phyloP scores from a whole-genome alignment of 164 flowering plant species.

The Kalanchoe fedtschenkoi region DNA sequence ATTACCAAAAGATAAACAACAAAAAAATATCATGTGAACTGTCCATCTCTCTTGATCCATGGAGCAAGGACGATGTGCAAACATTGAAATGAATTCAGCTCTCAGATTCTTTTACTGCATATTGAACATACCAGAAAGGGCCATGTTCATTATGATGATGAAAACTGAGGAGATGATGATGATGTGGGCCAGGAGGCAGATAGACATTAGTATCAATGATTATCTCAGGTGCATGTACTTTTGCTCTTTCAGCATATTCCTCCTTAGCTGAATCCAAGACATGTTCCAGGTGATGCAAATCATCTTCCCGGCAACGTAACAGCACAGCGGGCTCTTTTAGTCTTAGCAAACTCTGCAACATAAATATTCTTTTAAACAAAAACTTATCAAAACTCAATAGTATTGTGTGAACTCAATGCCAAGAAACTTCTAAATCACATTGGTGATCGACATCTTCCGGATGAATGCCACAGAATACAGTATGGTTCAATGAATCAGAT shows the following conservation, averaged over 20 bases:
- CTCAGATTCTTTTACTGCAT: background rate
- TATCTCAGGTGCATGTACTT: conserved; percentile 71
- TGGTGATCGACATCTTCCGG: background rate
- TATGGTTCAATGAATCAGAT: background rate
- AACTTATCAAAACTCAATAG: background rate
- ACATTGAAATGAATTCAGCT: background rate
- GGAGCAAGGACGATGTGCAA: background rate
- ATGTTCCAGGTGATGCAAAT: conserved; percentile 47
- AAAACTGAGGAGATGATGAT: conserved; percentile 70
- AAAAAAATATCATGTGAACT: background rate
- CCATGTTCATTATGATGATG: conserved; percentile 53
- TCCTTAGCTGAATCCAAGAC: conserved; percentile 59
- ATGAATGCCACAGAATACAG: background rate
- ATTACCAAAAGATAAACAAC: background rate
- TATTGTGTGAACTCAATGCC: background rate
- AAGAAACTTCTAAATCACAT: background rate
- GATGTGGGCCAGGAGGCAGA: conserved; percentile 76
- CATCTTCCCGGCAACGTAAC: conserved; percentile 76
- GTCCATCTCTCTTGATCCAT: no score
- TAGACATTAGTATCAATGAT: conserved; percentile 39
- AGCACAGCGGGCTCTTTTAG: conserved; percentile 87
- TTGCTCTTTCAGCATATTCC: conserved; percentile 69
- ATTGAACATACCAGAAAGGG: conserved; percentile 48
- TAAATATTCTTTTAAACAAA: background rate
- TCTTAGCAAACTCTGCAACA: conserved; percentile 77